Evolutionary conservation across 192 early-diverging fungal species (phyloP), one percentile per base, ranked within the genome.

Genomic region (Linnemannia schmuckeri): DNA sequence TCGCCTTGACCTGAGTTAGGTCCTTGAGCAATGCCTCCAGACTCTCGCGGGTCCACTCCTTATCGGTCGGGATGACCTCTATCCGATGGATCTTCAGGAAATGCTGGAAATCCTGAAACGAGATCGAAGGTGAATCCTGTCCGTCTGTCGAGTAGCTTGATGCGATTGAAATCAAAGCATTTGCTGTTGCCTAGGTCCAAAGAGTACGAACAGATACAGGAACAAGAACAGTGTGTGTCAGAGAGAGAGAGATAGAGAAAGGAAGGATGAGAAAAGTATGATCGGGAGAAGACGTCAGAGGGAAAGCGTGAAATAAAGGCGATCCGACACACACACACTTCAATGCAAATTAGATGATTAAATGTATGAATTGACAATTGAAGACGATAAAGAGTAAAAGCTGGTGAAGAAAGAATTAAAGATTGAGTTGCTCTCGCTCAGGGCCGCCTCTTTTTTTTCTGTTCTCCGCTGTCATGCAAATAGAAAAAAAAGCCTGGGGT

Each of bases 61-160:
- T 35, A 8, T 54, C 84, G 61, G 78, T 86, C 44, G 84, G 84
- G 38, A 86, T 86, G 70, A 86, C 84, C n/a, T 86, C 84, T 77
- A 86, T 86, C 79, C 79, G 75, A 63, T 86, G 84, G 61, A 81
- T 86, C 79, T 81, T 86, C 27, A 86, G 41, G 77, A 86, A 86
- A 41, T 86, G 78, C 38, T 86, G 84, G 69, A 86, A 86, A 35
- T 86, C 84, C 75, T 86, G 75, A 72, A 86, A 86, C 1, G 84
- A 86, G 71, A 86, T 86, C 37, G 84, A 86, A 18, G 84, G 84
- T 40, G 84, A 76, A 74, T 76, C 75, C 71, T 81, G 84, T 7
- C 75, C 84, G 33, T 77, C 79, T n/a, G 73, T 35, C 37, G 84
- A 74, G 37, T 57, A 27, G 8, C 84, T 72, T 37, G 84, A 86